phyloP scores from a whole-genome alignment of 805 yeast genomes.

The Candida piceae region DNA sequence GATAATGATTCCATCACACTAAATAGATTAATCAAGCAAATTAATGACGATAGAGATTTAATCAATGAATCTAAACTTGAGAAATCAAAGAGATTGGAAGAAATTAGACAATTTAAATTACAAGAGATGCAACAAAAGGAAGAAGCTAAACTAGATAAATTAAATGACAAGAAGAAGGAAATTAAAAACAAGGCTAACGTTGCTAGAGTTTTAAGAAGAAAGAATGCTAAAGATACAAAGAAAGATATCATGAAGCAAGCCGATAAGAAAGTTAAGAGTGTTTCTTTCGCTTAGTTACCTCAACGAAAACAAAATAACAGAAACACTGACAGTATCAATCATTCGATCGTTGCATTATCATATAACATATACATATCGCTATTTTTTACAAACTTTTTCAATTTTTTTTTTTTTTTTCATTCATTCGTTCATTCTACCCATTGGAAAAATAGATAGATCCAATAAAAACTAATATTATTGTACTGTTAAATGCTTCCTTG shows the following conservation, averaged over 20 bases:
- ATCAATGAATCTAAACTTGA: conserved; percentile 85
- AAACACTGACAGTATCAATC: not conserved
- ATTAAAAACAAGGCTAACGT: conserved; percentile 65
- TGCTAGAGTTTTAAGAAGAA: conserved; percentile 68
- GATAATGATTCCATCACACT: conserved; percentile 61
- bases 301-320: not conserved
- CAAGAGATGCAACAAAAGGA: conserved; percentile 86
- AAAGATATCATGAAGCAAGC: conserved; percentile 20
- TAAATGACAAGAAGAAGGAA: conserved; percentile 75
- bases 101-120: conserved; percentile 79
- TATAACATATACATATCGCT: too few species aligned
- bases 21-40: conserved; percentile 68
- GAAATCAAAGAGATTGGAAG: conserved; percentile 83
- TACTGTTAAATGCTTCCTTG: too few species aligned
- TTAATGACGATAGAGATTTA: conserved; percentile 76
- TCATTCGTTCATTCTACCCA: too few species aligned
- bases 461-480: too few species aligned
- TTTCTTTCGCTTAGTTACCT: conserved; percentile 41
- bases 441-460: too few species aligned
- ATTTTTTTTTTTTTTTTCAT: too few species aligned
- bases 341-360: too few species aligned
- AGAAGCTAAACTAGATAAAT: conserved; percentile 55
- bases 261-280: conserved; percentile 28
- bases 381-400: too few species aligned
- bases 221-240: conserved; percentile 34